phyloP scores from a whole-genome alignment of 176 grass and related monocot genomes.

The Paspalum notatum region DNA sequence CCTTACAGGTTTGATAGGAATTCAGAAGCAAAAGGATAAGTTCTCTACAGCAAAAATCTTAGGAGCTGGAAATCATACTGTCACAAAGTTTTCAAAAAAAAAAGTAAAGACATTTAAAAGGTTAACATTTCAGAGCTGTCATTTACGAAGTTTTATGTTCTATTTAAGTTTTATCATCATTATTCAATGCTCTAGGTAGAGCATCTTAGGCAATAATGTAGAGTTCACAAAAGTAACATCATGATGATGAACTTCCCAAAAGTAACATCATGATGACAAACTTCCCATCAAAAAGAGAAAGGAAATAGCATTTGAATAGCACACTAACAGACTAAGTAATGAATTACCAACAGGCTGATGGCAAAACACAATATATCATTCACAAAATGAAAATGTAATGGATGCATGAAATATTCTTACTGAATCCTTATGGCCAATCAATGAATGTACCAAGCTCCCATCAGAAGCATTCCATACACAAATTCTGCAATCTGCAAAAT shows the following conservation, averaged over 20 bases:
- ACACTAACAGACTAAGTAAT: constrained; percentile 9
- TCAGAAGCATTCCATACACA: constrained; percentile 99
- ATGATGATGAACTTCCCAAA: neutral
- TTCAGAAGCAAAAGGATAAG: neutral
- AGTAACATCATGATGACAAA: neutral
- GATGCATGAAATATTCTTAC: constrained; percentile 52
- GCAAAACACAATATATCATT: constrained; percentile 20
- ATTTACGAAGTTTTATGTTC: constrained; percentile 13
- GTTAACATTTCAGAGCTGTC: neutral
- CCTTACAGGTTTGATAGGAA: neutral
- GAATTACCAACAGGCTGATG: neutral
- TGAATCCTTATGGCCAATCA: constrained; percentile 94
- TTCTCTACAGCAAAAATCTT: neutral
- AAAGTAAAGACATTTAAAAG: neutral
- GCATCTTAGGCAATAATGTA: neutral
- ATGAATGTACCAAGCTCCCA: constrained; percentile 96
- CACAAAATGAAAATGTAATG: neutral
- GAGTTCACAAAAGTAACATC: neutral
- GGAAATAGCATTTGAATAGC: constrained; percentile 10
- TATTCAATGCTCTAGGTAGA: constrained; percentile 8
- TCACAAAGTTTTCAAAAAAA: neutral
- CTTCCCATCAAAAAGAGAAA: neutral
- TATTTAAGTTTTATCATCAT: constrained; percentile 20
- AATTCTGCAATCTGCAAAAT: constrained; percentile 92
- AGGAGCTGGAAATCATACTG: constrained; percentile 14